Evolutionary conservation across 2,329 filamentous ascomycete species (phyloP).

Genomic region (Trichoderma simmonsii): DNA sequence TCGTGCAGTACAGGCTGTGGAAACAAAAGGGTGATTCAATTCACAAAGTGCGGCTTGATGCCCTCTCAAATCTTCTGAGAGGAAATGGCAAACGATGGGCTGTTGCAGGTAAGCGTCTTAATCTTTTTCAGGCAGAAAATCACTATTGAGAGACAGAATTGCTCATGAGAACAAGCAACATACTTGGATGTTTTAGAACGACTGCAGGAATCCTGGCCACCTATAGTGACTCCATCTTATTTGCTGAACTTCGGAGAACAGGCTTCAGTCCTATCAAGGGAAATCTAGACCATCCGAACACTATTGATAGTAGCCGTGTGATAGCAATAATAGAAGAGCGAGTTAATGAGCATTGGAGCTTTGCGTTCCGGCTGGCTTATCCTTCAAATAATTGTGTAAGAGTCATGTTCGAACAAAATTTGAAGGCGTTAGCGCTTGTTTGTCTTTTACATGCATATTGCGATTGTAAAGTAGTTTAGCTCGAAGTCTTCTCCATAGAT

Average conservation of each 20-base stretch:
- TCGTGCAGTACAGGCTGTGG: not conserved
- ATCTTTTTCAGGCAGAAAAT: not conserved
- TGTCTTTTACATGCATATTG: not conserved
- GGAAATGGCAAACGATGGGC: not conserved
- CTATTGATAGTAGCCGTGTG: not conserved
- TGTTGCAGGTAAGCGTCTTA: not conserved
- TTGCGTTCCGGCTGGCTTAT: not conserved
- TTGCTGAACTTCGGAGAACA: not conserved
- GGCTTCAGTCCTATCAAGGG: not conserved
- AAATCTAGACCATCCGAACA: not conserved
- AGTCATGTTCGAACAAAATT: not conserved
- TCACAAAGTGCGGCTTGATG: too few relatives aligned
- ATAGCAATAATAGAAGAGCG: not conserved
- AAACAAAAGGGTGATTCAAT: not conserved
- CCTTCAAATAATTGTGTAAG: not conserved
- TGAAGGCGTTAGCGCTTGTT: not conserved
- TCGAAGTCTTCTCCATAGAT: not conserved
- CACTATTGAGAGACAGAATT: not conserved
- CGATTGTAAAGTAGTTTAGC: not conserved
- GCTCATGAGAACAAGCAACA: not conserved
- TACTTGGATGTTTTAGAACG: not conserved
- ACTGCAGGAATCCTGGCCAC: not conserved
- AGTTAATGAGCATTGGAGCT: not conserved
- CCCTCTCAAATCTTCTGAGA: too few relatives aligned
- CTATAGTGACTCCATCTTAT: not conserved